A percentile compares a stretch with the other conserved stretches of the same genome.
These are phyloP conservation scores for Inga laurina DNA, from an alignment of 306 rosid genomes.

Conservation along the genomic window DNA sequence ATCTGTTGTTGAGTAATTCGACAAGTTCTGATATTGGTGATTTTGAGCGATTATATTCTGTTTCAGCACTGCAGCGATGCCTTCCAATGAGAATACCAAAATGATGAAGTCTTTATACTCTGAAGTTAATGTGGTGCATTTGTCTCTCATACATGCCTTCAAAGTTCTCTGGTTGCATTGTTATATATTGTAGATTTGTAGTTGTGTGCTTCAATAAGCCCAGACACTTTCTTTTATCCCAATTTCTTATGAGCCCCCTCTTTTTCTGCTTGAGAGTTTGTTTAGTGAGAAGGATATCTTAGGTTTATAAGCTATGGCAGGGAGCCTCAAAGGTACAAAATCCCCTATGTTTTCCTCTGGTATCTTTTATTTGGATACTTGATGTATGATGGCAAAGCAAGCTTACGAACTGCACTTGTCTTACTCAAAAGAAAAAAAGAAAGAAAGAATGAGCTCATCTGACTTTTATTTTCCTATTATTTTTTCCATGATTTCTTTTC, in stretches of 20 bases:
- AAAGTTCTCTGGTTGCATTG: constrained; percentile 55
- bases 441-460: background rate
- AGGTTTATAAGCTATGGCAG: background rate
- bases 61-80: background rate
- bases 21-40: background rate
- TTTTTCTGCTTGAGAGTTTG: background rate
- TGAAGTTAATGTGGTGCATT: constrained; percentile 38
- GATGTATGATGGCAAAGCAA: background rate
- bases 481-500: background rate
- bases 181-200: background rate
- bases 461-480: background rate
- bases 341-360: background rate
- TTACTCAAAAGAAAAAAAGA: background rate
- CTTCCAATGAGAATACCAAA: constrained; percentile 33
- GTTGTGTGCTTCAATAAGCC: background rate
- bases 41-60: constrained; percentile 26
- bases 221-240: background rate
- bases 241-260: background rate
- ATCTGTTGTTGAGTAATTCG: background rate
- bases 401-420: background rate
- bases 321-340: background rate
- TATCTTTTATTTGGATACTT: background rate
- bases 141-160: constrained; percentile 37
- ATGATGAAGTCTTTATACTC: constrained; percentile 37
- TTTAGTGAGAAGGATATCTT: background rate